phyloP scores from a whole-genome alignment of 2,329 filamentous ascomycete genomes.

The Leptographium radiaticola region DNA sequence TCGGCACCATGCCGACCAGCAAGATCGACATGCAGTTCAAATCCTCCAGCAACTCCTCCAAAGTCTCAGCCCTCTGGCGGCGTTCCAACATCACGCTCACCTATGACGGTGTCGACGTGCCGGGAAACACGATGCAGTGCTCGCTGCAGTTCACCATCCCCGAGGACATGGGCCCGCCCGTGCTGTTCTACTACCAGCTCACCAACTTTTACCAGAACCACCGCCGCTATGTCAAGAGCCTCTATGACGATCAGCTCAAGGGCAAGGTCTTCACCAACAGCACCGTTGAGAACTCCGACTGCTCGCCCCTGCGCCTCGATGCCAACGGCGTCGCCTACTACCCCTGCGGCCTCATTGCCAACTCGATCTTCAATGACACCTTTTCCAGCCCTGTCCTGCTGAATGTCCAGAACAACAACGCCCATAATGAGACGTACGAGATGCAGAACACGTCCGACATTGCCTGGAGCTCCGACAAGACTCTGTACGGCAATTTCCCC shows the following conservation, averaged over 20 bases:
- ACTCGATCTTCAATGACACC: slow-evolving; percentile 93
- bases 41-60: slow-evolving; percentile 26
- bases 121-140: slow-evolving; percentile 40
- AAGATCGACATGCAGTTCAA: slow-evolving; percentile 63
- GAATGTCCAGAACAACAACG: slow-evolving; percentile 30
- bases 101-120: slow-evolving; percentile 23
- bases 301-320: slow-evolving; percentile 53
- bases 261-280: slow-evolving; percentile 48
- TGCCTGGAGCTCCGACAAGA: slow-evolving; percentile 73
- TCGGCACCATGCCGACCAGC: slow-evolving; percentile 40
- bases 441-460: slow-evolving; percentile 69
- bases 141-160: slow-evolving; percentile 67
- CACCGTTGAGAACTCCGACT: slow-evolving; percentile 56
- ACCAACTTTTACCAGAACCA: slow-evolving; percentile 99
- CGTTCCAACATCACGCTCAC: slow-evolving; percentile 25
- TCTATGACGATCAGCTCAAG: slow-evolving; percentile 68
- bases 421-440: slow-evolving; percentile 42
- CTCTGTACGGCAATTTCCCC: slow-evolving; percentile 51
- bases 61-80: slow-evolving; percentile 25
- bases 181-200: slow-evolving; percentile 88
- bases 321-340: slow-evolving; percentile 61
- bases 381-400: slow-evolving; percentile 54
- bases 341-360: slow-evolving; percentile 90
- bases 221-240: slow-evolving; percentile 84
- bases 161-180: slow-evolving; percentile 64